These are phyloP conservation scores for Ganoderma sinense DNA, from an alignment of 1,284 basidiomycete genomes.

Conservation along the genomic window DNA sequence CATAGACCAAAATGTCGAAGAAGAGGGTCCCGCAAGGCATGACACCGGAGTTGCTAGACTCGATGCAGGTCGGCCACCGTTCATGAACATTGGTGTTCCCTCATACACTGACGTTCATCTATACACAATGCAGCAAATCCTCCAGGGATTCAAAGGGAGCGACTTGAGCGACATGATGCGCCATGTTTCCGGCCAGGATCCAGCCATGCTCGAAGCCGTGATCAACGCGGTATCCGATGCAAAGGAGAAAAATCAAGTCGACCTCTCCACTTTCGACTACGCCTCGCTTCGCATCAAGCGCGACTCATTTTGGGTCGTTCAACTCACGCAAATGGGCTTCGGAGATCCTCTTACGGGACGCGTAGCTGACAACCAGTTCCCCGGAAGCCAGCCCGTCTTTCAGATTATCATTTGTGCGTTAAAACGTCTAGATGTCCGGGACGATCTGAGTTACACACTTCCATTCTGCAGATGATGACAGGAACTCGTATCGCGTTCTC, in stretches of 20 bases:
- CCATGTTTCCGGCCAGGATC: slow-evolving; percentile 20
- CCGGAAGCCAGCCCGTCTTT: slow-evolving; percentile 32
- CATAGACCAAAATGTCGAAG: background rate
- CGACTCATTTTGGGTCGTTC: slow-evolving; percentile 43
- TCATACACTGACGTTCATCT: background rate
- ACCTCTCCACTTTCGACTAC: slow-evolving; percentile 40
- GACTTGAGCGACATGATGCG: slow-evolving; percentile 22
- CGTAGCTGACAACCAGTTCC: slow-evolving; percentile 9
- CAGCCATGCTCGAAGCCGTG: slow-evolving; percentile 13
- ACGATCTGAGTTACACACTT: background rate
- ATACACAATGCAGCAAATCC: background rate
- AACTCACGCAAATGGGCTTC: slow-evolving; percentile 34
- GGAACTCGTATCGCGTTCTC: slow-evolving; percentile 20
- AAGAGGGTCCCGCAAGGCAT: slow-evolving; percentile 2
- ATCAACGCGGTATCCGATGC: slow-evolving; percentile 9
- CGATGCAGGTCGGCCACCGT: slow-evolving; percentile 7
- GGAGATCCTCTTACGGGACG: slow-evolving; percentile 8
- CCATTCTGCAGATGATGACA: slow-evolving; percentile 34
- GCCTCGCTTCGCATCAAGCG: slow-evolving; percentile 35
- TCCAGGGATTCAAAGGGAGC: slow-evolving; percentile 8
- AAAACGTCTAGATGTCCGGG: background rate
- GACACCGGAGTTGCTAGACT: slow-evolving; percentile 8
- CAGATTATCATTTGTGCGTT: slow-evolving; percentile 41
- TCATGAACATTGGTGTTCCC: background rate
- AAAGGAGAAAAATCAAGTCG: slow-evolving; percentile 11